Percentiles rank a stretch among this genome's conserved stretches.
phyloP scores from a whole-genome alignment of 2,329 filamentous ascomycete species.

The Penicillium sp. region DNA sequence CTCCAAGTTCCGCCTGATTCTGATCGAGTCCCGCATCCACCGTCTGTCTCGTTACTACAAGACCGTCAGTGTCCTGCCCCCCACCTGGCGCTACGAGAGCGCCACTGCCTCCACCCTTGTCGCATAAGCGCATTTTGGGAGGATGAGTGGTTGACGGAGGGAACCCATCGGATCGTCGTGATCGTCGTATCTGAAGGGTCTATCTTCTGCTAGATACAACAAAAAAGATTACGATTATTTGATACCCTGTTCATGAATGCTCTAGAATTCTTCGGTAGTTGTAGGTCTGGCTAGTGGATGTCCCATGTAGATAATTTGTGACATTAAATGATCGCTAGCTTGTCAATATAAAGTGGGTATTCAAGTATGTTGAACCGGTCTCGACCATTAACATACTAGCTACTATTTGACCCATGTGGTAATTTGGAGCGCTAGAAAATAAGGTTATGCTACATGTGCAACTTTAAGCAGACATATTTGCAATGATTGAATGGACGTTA shows the following conservation, averaged over 20 bases:
- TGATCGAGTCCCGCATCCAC: slow-evolving; percentile 99
- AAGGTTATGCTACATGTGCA: not conserved
- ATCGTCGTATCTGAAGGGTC: slow-evolving; percentile 12
- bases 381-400: not conserved
- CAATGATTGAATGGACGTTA: too few species aligned
- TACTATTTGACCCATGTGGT: not conserved
- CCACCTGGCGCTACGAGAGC: slow-evolving; percentile 99
- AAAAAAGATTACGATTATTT: slow-evolving; percentile 17
- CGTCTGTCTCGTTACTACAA: slow-evolving; percentile 99
- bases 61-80: slow-evolving; percentile 78
- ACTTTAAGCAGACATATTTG: not conserved
- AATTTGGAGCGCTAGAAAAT: not conserved
- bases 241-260: slow-evolving; percentile 12
- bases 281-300: not conserved
- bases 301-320: too few species aligned
- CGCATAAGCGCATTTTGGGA: slow-evolving; percentile 61
- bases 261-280: not conserved
- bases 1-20: slow-evolving; percentile 99
- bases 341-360: not conserved
- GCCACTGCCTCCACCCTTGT: slow-evolving; percentile 94
- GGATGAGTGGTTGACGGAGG: slow-evolving; percentile 22
- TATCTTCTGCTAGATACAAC: slow-evolving; percentile 13
- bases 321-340: not conserved
- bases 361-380: not conserved
- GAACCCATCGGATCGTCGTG: slow-evolving; percentile 14